These are phyloP conservation scores for Yamadazyma phyllophila DNA, from an alignment of 805 yeast genomes.

Conservation along the genomic window DNA sequence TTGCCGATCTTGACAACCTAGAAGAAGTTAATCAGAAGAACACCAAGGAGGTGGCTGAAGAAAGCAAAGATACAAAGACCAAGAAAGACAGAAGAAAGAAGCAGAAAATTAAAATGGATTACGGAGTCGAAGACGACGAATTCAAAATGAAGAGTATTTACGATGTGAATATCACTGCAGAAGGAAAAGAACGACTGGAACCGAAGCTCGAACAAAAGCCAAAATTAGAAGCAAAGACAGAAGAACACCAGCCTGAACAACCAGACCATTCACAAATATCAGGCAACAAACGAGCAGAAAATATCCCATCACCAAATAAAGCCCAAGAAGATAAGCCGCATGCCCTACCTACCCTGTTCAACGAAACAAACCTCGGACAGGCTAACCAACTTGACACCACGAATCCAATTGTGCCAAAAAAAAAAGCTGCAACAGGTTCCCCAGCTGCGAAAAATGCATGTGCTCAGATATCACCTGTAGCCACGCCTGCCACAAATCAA, in stretches of 20 bases:
- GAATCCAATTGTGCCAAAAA: background rate
- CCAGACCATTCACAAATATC: background rate
- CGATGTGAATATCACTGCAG: slow-evolving; percentile 18
- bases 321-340: too few species aligned
- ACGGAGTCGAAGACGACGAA: slow-evolving; percentile 40
- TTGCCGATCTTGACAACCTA: slow-evolving; percentile 31
- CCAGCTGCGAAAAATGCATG: background rate
- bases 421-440: background rate
- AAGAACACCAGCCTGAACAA: background rate
- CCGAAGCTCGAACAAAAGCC: background rate
- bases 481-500: background rate
- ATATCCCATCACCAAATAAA: background rate
- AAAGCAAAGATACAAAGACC: background rate
- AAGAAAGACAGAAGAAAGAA: slow-evolving; percentile 19
- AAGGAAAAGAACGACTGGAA: background rate
- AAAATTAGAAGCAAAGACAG: too few species aligned
- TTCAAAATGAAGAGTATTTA: slow-evolving; percentile 45
- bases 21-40: background rate
- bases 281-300: background rate
- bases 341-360: too few species aligned
- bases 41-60: background rate
- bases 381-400: too few species aligned
- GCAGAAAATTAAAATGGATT: slow-evolving; percentile 31
- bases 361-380: too few species aligned
- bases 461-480: background rate